Conservation (phyloP, 192 early-diverging fungal genomes). For the Coemansia sp. region DNA sequence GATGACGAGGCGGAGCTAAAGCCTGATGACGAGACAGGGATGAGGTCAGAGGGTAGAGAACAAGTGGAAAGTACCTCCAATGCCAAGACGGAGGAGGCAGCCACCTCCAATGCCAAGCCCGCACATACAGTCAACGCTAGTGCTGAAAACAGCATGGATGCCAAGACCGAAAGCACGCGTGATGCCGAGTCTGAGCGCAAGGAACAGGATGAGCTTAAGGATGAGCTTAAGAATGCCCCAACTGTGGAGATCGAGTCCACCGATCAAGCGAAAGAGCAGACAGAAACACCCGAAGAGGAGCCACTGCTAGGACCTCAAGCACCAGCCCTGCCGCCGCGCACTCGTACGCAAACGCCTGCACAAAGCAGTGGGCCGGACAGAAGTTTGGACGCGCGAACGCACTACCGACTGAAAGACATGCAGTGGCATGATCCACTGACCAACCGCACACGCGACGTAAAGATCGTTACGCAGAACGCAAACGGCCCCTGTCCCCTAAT, state of each 20-base stretch:
- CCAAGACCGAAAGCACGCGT: not conserved
- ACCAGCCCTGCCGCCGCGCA: not conserved
- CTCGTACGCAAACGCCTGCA: not conserved
- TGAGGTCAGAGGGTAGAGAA: not conserved
- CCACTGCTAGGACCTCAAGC: not conserved
- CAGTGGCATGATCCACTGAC: slow-evolving; percentile 59
- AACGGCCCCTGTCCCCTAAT: slow-evolving; percentile 93
- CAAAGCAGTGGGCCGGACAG: not conserved
- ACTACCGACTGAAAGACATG: slow-evolving; percentile 73
- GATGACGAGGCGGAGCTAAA: no score
- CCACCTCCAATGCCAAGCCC: no score
- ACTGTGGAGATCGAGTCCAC: not conserved
- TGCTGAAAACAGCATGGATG: not conserved
- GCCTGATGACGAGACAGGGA: no score
- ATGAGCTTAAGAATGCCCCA: no score
- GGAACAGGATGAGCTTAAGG: not conserved
- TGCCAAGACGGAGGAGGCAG: not conserved
- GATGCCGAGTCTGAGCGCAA: not conserved
- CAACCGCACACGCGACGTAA: slow-evolving; percentile 51
- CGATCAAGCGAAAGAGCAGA: not conserved
- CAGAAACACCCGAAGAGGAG: not conserved
- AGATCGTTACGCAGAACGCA: slow-evolving; percentile 87
- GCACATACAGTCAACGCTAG: not conserved
- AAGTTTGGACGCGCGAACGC: not conserved
- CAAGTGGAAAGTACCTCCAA: not conserved